Evolutionary conservation across 2,329 filamentous ascomycete species (phyloP).

Genomic region (Basipetospora chlamydospora): DNA sequence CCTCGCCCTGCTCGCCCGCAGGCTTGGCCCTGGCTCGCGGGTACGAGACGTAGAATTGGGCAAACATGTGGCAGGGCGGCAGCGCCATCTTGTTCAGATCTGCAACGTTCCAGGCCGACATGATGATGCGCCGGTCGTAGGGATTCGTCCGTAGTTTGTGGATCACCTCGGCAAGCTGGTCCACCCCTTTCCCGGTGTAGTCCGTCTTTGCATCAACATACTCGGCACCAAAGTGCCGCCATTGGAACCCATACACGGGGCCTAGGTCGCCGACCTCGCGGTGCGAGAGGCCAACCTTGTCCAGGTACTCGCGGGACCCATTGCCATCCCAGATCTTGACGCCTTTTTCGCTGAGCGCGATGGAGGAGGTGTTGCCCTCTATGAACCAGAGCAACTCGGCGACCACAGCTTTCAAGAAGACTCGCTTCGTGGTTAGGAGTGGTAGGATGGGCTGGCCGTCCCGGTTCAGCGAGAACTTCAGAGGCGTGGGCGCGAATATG

Average conservation of each 20-base stretch:
- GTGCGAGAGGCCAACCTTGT: conserved; percentile 66
- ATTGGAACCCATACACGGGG: conserved; percentile 96
- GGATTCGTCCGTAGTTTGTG: conserved; percentile 71
- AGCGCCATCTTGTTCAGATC: conserved; percentile 81
- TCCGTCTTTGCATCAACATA: conserved; percentile 69
- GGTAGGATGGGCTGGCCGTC: conserved; percentile 55
- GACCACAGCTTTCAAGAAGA: conserved; percentile 80
- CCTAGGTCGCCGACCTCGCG: conserved; percentile 81
- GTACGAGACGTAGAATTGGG: conserved; percentile 84
- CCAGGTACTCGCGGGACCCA: conserved; percentile 78
- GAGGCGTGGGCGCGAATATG: conserved; percentile 71
- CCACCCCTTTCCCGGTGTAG: conserved; percentile 78
- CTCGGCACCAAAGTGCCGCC: conserved; percentile 91
- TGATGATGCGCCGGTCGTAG: conserved; percentile 78
- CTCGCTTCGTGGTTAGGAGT: conserved; percentile 92
- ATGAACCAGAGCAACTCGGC: conserved; percentile 96
- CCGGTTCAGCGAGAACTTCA: conserved; percentile 72
- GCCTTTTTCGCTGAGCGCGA: conserved; percentile 59
- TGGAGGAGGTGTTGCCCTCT: conserved; percentile 65
- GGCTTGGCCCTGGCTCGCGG: conserved; percentile 23
- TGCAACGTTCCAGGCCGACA: conserved; percentile 86
- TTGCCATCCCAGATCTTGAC: conserved; percentile 99
- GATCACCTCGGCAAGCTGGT: conserved; percentile 85
- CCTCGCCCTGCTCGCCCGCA: conserved; percentile 13
- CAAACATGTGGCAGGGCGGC: conserved; percentile 95